These are phyloP conservation scores for Coemansia biformis DNA, from an alignment of 192 early-diverging fungal genomes.

Conservation along the genomic window DNA sequence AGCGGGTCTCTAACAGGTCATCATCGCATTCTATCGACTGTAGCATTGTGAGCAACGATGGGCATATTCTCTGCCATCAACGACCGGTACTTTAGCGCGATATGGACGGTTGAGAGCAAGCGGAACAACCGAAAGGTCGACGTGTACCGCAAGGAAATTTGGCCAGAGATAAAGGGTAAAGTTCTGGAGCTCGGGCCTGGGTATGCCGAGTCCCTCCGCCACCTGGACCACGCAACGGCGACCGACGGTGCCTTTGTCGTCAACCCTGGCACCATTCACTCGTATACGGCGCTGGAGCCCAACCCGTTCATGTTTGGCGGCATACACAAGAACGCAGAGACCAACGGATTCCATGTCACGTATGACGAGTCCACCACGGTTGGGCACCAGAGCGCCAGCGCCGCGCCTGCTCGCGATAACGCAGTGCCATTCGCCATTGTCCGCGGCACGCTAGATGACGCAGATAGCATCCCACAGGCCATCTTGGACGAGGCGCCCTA, in stretches of 20 bases:
- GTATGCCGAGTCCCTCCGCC: constrained; percentile 28
- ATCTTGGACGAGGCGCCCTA: constrained; percentile 34
- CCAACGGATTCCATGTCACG: constrained; percentile 28
- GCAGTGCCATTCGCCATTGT: constrained; percentile 34
- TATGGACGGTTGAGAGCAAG: constrained; percentile 31
- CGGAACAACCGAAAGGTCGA: constrained; percentile 37
- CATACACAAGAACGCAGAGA: constrained; percentile 26
- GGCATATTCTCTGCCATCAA: neutral
- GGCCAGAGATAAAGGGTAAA: constrained; percentile 39
- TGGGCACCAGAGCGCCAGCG: neutral
- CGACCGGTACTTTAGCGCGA: constrained; percentile 29
- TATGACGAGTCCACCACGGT: constrained; percentile 27
- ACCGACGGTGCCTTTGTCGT: constrained; percentile 22
- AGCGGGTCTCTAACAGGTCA: too few species aligned
- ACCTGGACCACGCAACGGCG: constrained; percentile 24
- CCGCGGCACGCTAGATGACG: constrained; percentile 30
- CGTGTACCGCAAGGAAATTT: constrained; percentile 28
- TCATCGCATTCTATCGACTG: too few species aligned
- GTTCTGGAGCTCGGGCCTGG: constrained; percentile 44
- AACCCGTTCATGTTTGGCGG: constrained; percentile 35
- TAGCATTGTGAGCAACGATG: too few species aligned
- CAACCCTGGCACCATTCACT: constrained; percentile 16
- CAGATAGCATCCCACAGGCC: constrained; percentile 21
- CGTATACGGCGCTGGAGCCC: constrained; percentile 44
- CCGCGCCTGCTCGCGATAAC: neutral